Evolutionary conservation across 208 protist species (phyloP).

Genomic region (Leishmania guyanensis): DNA sequence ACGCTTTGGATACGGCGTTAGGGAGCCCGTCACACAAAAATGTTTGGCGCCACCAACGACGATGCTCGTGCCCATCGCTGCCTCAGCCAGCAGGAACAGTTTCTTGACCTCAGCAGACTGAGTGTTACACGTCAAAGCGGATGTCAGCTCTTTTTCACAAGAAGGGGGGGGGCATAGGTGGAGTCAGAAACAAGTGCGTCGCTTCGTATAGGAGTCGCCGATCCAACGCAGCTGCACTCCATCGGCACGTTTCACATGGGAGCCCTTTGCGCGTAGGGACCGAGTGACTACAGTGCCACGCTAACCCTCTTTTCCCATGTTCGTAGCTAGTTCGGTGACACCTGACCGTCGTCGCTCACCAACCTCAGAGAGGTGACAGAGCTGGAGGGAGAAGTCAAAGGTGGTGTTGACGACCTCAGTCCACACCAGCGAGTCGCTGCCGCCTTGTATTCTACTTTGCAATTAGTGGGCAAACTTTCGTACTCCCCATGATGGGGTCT

Average conservation of each 20-base stretch:
- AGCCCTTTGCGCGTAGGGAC: slow-evolving; percentile 10
- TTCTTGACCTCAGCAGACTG: neutral
- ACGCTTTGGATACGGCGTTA: neutral
- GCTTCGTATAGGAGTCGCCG: neutral
- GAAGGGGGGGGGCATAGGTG: neutral
- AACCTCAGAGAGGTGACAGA: slow-evolving; percentile 23
- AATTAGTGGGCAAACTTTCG: slow-evolving; percentile 13
- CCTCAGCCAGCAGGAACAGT: neutral
- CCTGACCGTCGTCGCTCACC: neutral
- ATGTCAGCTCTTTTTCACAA: neutral
- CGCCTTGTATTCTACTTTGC: slow-evolving; percentile 16
- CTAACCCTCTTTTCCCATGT: neutral
- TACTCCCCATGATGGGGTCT: neutral
- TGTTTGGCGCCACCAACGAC: neutral
- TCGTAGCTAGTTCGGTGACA: neutral
- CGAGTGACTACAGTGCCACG: slow-evolving; percentile 1
- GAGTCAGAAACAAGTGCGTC: no score
- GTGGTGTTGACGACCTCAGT: slow-evolving; percentile 31
- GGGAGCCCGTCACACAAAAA: neutral
- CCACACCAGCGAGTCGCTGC: slow-evolving; percentile 16
- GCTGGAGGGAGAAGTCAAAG: slow-evolving; percentile 7
- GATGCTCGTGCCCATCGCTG: neutral
- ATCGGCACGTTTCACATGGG: slow-evolving; percentile 24
- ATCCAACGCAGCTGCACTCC: slow-evolving; percentile 11
- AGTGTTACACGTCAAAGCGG: neutral